Base-by-base conservation (phyloP, 1,284 basidiomycete species). In the Leccinum huronense region DNA sequence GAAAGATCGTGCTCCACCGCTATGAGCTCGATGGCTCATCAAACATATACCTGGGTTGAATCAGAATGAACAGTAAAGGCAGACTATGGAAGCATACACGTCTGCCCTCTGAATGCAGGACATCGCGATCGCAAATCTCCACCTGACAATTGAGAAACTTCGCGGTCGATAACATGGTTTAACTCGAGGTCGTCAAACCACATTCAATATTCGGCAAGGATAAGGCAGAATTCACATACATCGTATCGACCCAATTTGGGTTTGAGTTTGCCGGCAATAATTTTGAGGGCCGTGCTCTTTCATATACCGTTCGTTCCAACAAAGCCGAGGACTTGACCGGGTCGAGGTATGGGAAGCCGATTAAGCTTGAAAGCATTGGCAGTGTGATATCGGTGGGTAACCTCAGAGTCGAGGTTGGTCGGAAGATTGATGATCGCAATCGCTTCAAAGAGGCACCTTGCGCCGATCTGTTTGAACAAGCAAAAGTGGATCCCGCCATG, bases 231-330 rank as follows among this genome's bases (percentile, higher is more conserved):
- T 31, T 51, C n/a, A 80, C 90, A 69, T 72, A 94, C 93, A 75
- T 95, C 94, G 74, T 94, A 95, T 69, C 90, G 86, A 14, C 94
- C 94, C 61, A 95, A 83, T 75, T 96, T 95, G 42, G 95, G 95
- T 80, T 97, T 97, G 66, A 96, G 84, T 79, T 97, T 97, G 62
- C 96, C 96, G 23, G 95, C 94, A 51, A 98, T 81, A 67, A 98
- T 91, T 80, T 97, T 98, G 66, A 98, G 82, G 5, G 95, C 95
- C 0, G 95, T 98, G 70, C 93, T 95, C 82, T 98, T 98, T 61
- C 95, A 96, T 70, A 98, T 98, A 89, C 96, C 95, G 80, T 98
- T 98, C 1, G 96, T 97, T 57, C 96, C 95, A 42, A 98, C 95
- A 36, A 98, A 85, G 72, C 95, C 95, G 38, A 98, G 85, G 4